Percentiles rank a stretch among this genome's conserved stretches.
Evolutionary conservation across 2,329 filamentous ascomycete species (phyloP).

Genomic region (Ambrosiella xylebori): DNA sequence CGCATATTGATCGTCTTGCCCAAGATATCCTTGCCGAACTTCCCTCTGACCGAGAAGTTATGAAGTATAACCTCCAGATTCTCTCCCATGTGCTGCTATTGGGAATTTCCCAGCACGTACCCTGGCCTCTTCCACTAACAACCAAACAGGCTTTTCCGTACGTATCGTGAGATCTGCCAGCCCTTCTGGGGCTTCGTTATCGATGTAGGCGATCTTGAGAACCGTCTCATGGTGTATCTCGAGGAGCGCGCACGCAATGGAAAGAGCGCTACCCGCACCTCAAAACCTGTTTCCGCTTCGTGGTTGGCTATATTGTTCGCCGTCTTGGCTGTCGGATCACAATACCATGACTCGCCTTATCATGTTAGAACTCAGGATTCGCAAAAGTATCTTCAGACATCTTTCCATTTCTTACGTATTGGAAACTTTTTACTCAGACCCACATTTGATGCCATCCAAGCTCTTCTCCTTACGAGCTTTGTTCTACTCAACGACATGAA

Average conservation of each 20-base stretch:
- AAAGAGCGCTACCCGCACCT: constrained; percentile 27
- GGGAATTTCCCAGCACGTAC: background rate
- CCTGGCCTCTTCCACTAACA: constrained; percentile 3
- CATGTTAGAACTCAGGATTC: constrained; percentile 41
- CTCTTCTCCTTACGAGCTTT: constrained; percentile 43
- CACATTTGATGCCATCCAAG: constrained; percentile 49
- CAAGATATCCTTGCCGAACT: constrained; percentile 44
- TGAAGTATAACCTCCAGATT: constrained; percentile 34
- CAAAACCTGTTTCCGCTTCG: constrained; percentile 40
- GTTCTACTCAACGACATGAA: constrained; percentile 53
- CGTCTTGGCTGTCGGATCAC: constrained; percentile 46
- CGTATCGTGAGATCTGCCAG: constrained; percentile 50
- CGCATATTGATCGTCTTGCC: constrained; percentile 42
- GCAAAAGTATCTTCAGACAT: constrained; percentile 45
- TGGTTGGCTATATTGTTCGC: constrained; percentile 51
- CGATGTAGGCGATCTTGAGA: constrained; percentile 48
- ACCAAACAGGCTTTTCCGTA: constrained; percentile 37
- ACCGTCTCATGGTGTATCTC: constrained; percentile 45
- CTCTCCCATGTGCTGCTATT: background rate
- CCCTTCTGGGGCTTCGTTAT: constrained; percentile 52
- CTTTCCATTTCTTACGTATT: constrained; percentile 45
- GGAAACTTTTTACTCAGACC: constrained; percentile 48
- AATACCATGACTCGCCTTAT: constrained; percentile 48
- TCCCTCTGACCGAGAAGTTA: constrained; percentile 46
- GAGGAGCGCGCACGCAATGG: constrained; percentile 44